These are phyloP conservation scores for Linaria vulgaris DNA, from an alignment of 257 asterid species.

Conservation along the genomic window DNA sequence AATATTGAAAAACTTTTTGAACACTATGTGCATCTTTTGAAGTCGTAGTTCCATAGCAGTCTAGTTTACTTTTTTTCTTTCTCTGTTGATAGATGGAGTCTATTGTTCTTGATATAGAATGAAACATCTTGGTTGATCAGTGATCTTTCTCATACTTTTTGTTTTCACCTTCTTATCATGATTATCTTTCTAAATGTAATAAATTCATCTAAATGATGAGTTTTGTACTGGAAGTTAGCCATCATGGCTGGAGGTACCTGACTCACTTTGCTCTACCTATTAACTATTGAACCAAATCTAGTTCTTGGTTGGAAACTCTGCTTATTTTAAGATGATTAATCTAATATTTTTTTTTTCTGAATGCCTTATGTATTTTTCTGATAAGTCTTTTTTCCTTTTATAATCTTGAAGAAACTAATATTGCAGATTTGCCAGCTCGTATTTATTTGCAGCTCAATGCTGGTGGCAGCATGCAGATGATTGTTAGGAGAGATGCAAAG, in stretches of 20 bases:
- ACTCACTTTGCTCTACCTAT: conserved; percentile 8
- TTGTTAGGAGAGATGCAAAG: conserved; percentile 95
- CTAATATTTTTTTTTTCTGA: conserved; percentile 10
- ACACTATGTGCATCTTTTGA: neutral
- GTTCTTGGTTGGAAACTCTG: conserved; percentile 1
- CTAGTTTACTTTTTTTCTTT: conserved; percentile 18
- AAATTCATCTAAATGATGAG: neutral
- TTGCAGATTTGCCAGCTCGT: conserved; percentile 40
- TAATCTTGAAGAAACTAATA: conserved; percentile 15
- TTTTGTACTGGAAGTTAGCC: neutral
- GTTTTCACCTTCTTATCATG: neutral
- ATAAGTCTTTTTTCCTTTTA: neutral
- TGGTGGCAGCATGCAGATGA: conserved; percentile 98
- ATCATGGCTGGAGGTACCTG: neutral
- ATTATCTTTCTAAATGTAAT: neutral
- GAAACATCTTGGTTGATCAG: neutral
- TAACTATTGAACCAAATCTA: neutral
- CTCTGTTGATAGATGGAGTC: neutral
- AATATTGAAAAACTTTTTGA: neutral
- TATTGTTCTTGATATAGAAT: neutral
- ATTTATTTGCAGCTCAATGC: conserved; percentile 64
- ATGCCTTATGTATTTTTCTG: neutral
- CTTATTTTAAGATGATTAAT: neutral
- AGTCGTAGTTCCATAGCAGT: conserved; percentile 13
- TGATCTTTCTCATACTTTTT: neutral